Conservation (phyloP, 306 rosid species). For the Luffa acutangula region DNA sequence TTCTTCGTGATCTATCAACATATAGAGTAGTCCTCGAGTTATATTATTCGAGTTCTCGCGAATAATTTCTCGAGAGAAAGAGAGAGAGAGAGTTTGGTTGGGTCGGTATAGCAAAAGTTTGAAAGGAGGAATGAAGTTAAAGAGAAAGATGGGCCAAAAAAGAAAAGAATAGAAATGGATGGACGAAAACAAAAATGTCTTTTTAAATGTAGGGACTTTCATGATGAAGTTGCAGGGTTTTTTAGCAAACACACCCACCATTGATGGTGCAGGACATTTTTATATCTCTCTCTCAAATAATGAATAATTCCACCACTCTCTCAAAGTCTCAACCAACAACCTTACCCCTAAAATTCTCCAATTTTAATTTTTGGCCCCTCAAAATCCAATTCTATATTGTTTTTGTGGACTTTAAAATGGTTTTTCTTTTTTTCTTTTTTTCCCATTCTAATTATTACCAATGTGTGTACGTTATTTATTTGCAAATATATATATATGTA, state of each 20-base stretch:
- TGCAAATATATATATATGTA: background rate
- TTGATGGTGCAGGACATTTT: constrained; percentile 17
- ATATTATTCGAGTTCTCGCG: too few relatives aligned
- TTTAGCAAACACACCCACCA: constrained; percentile 18
- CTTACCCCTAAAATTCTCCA: background rate
- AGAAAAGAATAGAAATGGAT: constrained; percentile 26
- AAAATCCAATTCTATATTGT: background rate
- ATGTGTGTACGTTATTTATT: background rate
- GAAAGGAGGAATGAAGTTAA: background rate
- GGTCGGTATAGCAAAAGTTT: too few relatives aligned
- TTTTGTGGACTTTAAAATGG: background rate
- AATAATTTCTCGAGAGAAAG: background rate
- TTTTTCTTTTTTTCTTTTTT: background rate
- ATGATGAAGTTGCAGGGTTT: constrained; percentile 5
- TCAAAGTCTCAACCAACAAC: background rate
- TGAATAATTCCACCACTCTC: constrained; percentile 13
- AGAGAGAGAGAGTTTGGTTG: background rate
- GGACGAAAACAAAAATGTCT: constrained; percentile 17
- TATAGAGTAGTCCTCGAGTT: too few relatives aligned
- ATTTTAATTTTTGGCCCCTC: background rate
- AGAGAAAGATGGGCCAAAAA: constrained; percentile 26
- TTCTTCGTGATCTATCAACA: too few relatives aligned
- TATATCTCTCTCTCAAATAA: background rate
- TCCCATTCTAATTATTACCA: background rate
- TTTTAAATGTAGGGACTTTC: constrained; percentile 8